phyloP scores from a whole-genome alignment of 805 yeast species.

The Wickerhamomyces bisporus region DNA sequence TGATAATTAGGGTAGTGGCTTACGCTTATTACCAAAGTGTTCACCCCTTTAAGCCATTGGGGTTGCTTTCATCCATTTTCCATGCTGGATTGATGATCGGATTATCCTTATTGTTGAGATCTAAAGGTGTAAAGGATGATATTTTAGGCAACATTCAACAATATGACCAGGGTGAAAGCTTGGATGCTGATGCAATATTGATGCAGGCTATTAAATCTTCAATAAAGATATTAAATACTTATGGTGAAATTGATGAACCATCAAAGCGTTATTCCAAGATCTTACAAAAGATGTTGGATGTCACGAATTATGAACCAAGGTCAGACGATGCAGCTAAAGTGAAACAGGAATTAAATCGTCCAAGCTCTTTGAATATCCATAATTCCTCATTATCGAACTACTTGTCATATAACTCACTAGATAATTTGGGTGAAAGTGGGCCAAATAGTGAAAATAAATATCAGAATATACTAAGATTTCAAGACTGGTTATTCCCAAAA shows the following conservation, averaged over 20 bases:
- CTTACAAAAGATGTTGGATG: conserved; percentile 16
- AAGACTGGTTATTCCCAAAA: conserved; percentile 22
- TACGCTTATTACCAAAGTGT: conserved; percentile 22
- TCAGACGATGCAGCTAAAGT: not conserved
- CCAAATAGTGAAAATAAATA: conserved; percentile 15
- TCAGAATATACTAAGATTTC: conserved; percentile 19
- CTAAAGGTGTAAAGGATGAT: conserved; percentile 15
- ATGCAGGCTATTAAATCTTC: conserved; percentile 18
- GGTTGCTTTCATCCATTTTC: conserved; percentile 29
- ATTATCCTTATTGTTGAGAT: conserved; percentile 22
- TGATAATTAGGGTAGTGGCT: conserved; percentile 30
- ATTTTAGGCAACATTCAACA: conserved; percentile 6
- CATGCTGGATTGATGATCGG: conserved; percentile 35
- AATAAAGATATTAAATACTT: conserved; percentile 13
- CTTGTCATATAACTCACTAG: too few species aligned
- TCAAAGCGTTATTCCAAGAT: conserved; percentile 13
- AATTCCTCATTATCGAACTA: too few species aligned
- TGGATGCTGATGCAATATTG: conserved; percentile 11
- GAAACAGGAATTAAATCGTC: too few species aligned
- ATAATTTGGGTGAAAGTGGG: not conserved
- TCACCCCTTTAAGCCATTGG: conserved; percentile 33
- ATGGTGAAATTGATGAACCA: conserved; percentile 19
- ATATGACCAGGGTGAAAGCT: conserved; percentile 11
- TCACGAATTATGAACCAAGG: conserved; percentile 5
- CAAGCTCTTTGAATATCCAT: too few species aligned